Evolutionary conservation across 2,329 filamentous ascomycete genomes (phyloP), one percentile per base, ranked within the genome.

Genomic region (Seiridium cupressi): DNA sequence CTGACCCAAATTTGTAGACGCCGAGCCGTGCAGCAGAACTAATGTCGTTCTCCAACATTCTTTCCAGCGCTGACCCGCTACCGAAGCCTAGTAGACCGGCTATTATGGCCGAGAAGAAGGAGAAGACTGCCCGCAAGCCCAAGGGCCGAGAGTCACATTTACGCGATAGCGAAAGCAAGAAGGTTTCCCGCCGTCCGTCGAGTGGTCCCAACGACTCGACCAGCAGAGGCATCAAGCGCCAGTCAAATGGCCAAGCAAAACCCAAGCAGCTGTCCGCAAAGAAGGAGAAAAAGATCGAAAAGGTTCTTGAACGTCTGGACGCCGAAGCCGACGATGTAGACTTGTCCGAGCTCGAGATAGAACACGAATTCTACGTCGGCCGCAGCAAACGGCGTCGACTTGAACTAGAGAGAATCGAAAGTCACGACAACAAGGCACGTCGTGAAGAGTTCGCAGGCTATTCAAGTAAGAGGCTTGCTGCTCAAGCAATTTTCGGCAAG

Each of bases 41-140:
- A 57, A 97, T 97, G 93, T 95, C 93, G 4, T 95, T 98, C 71
- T 95, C 92, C 65, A 97, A 93, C 72, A 96, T 98, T 61, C 88
- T 98, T 48, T 94, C 92, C 3, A 93, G 86, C 66, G 84, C 90
- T 59, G 89, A 92, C 59, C 87, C 90, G 57, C 81, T 85, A 44
- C 79, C 81, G 2, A 81, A 81, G 62, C 81, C 83, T 6, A 49
- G 11, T 34, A 82, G 72, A 55, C 65, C 70, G 6, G 67, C 70
- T 34, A 69, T 74, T 64, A 73, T 75, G 66, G 68, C 70, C 42
- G 76, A 79, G 60, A 73, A 76, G 51, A 77, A 76, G 59, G 67
- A 73, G 56, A 73, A 73, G 60, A 66, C 73, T 2, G 69, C 74
- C 38, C 71, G 75, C 36, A 78, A 74, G 64, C 79, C 77, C 32